Evolutionary conservation across 2,329 filamentous ascomycete genomes (phyloP), one percentile per base, ranked within the genome.

Genomic region (Pseudomassariella vexata): DNA sequence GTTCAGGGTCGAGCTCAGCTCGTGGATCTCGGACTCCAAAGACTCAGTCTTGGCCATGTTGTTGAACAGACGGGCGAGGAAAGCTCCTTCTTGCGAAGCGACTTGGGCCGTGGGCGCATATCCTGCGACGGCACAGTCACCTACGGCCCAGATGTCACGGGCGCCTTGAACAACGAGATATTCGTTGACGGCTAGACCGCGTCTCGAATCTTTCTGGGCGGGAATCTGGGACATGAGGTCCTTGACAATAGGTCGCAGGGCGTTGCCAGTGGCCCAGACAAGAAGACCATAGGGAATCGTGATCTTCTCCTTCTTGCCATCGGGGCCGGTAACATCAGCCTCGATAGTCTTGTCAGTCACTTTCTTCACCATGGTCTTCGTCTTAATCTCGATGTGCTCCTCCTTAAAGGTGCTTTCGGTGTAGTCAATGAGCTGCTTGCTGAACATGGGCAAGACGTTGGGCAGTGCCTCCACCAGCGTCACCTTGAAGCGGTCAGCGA

Each of bases 321-420:
- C 85, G 12, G 89, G 81, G 32, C 78, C 76, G 34, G 78, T 82
- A 30, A 79, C 77, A 61, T 95, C 86, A 44, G 90, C 92, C 68
- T 96, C 87, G 53, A 98, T 90, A 55, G 78, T 82, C 65, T 85
- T 94, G 52, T 92, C 82, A 19, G 87, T 94, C 38, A 98, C 92
- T 41, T 84, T 89, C 76, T 96, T 96, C 59, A 98, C 92, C 82
- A 95, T 94, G 46, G 92, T 96, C 78, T 96, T 96, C 50, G 92
- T 94, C 63, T 86, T 84, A 66, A 98, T 95, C 49, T 86, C 82
- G 57, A 98, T 98, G 57, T 88, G 89, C 66, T 98, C 92, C 70
- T 98, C 92, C 67, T 94, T 92, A 71, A 98, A 94, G 28, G 90
- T 95, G 64, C 89, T 90, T 68, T 98, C 92, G 49, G 92, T 98